Evolutionary conservation across 1,139 yeast genomes (phyloP), one percentile per base, ranked within the genome.

Genomic region (Blastobotrys aristatus): DNA sequence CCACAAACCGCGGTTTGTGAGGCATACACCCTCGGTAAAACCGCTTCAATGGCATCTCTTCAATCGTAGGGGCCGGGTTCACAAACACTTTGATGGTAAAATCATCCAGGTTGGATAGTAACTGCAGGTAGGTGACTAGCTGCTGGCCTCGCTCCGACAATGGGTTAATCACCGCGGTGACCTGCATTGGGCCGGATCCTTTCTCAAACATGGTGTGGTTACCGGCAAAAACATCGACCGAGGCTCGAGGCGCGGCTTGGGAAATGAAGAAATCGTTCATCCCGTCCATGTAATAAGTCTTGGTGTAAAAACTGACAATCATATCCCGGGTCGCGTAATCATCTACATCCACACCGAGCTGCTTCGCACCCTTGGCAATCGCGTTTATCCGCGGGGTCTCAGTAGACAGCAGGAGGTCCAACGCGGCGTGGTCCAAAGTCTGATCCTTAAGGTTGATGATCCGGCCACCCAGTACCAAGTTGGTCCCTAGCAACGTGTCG

Each of bases 91-190:
- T 73, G 10, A 84, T 62, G 65, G 66, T 50, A 66, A 70, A 60
- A 56, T 69, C 56, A 0, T 69, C 65, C 6, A 77, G 48, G 21
- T 62, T 51, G 33, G 65, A 66, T 10, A 82, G 57, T 0, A 77
- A 59, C n/a, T 71, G 71, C 3, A 80, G 64, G 17, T 83, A 61
- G 0, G 82, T 67, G 0, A 84, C 57, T 20, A 80, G 59, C 46
- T 77, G 78, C 58, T 87, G 97, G 0, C 95, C 76, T 21, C 69
- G 60, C 54, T 84, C 88, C 50, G 77, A 76, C 4, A 81, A 63
- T 1, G 97, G 97, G 62, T 92, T 90, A 36, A 86, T 57, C 2
- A 85, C 68, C 1, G 84, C 69, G 5, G 78, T 65, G 2, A 90
- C 60, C 50, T 82, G 82, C 17, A 69, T 46, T 8, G 52, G 36